Evolutionary conservation across 1,284 basidiomycete genomes (phyloP).

Genomic region (Microbotryum scabiosae): DNA sequence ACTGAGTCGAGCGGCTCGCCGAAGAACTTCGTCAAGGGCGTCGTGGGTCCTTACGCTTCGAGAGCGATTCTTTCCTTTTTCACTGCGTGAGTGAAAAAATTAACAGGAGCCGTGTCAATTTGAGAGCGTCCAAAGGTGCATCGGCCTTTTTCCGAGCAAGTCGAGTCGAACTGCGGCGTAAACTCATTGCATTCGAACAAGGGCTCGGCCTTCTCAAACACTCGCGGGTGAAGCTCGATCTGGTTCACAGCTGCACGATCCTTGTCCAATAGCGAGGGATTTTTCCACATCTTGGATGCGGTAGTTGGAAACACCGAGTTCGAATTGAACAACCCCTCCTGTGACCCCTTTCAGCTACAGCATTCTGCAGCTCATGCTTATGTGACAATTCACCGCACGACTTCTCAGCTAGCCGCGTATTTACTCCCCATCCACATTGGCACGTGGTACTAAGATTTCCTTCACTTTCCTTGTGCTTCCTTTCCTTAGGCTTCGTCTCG

Average conservation of each 20-base stretch:
- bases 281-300: slow-evolving; percentile 56
- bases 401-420: too few species aligned
- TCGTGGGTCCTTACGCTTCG: slow-evolving; percentile 38
- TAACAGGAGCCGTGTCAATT: background rate
- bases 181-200: slow-evolving; percentile 50
- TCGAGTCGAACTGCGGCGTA: too few species aligned
- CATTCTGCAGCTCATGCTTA: too few species aligned
- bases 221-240: slow-evolving; percentile 74
- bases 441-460: too few species aligned
- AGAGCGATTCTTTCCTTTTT: slow-evolving; percentile 55
- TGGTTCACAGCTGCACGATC: slow-evolving; percentile 57
- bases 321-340: slow-evolving; percentile 47
- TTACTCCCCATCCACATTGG: too few species aligned
- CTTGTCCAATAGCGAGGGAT: slow-evolving; percentile 48
- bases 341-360: too few species aligned
- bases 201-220: slow-evolving; percentile 53
- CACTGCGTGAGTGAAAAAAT: slow-evolving; percentile 1
- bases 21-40: slow-evolving; percentile 11
- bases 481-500: too few species aligned
- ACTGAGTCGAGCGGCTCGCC: slow-evolving; percentile 8
- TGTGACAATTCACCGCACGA: too few species aligned
- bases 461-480: too few species aligned
- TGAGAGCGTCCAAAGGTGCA: too few species aligned
- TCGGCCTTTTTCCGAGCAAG: too few species aligned
- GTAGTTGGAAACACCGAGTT: slow-evolving; percentile 84